These are phyloP conservation scores for Xerophyta viscosa DNA, from an alignment of 106 monocot species.

Conservation along the genomic window DNA sequence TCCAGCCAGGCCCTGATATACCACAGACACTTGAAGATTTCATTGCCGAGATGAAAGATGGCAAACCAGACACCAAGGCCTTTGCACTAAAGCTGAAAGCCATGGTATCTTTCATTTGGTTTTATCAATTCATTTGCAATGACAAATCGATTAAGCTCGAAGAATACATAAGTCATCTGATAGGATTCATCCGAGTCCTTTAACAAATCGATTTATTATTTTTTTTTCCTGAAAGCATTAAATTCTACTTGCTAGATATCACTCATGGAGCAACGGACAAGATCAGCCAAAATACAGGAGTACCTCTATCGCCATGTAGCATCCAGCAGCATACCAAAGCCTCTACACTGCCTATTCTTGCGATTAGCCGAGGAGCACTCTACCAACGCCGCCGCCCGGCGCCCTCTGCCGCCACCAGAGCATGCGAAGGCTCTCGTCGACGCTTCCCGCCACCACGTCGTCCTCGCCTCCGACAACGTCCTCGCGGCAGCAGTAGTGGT, in stretches of 20 bases:
- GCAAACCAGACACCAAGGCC: conserved; percentile 36
- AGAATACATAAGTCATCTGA: too few relatives aligned
- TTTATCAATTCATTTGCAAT: too few relatives aligned
- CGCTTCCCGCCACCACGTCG: conserved; percentile 52
- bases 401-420: conserved; percentile 42
- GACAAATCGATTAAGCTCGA: too few relatives aligned
- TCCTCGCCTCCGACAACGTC: conserved; percentile 79
- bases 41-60: conserved; percentile 41
- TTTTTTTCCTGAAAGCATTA: not conserved
- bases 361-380: conserved; percentile 59
- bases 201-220: too few relatives aligned
- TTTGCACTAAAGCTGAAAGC: conserved; percentile 60
- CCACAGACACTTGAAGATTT: conserved; percentile 58
- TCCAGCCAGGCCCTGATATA: conserved; percentile 7
- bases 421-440: conserved; percentile 36
- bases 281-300: conserved; percentile 68
- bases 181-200: too few relatives aligned
- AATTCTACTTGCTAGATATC: conserved; percentile 21
- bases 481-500: conserved; percentile 58
- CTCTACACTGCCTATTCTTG: conserved; percentile 59
- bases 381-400: conserved; percentile 51
- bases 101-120: conserved; percentile 30
- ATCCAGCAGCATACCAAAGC: conserved; percentile 74
- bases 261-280: conserved; percentile 46
- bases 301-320: conserved; percentile 84